Evolutionary conservation across 179 eudicot species (phyloP).

Genomic region (Carnegiea gigantea): DNA sequence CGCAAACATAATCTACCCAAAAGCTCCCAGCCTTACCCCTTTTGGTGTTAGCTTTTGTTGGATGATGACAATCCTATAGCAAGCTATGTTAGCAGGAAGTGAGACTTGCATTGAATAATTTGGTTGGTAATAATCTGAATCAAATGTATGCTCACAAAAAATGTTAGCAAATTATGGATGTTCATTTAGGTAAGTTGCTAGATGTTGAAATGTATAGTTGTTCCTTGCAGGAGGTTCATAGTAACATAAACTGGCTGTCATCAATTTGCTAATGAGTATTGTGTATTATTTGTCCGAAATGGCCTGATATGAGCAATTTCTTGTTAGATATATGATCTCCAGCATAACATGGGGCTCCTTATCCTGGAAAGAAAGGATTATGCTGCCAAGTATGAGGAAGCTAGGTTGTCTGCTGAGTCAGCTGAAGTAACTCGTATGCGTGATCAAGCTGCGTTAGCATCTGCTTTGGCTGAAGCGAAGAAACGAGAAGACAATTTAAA

Average conservation of each 20-base stretch:
- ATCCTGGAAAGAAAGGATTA: conserved; percentile 80
- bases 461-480: conserved; percentile 67
- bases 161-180: neutral
- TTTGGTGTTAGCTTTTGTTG: neutral
- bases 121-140: neutral
- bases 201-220: neutral
- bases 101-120: neutral
- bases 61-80: neutral
- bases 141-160: neutral
- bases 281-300: neutral
- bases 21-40: neutral
- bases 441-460: conserved; percentile 54
- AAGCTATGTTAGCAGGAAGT: neutral
- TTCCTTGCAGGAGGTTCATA: neutral
- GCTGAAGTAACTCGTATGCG: conserved; percentile 55
- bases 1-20: neutral
- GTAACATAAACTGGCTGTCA: neutral
- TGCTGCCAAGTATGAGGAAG: conserved; percentile 70
- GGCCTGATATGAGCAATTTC: conserved; percentile 20
- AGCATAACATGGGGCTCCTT: conserved; percentile 88
- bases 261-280: neutral
- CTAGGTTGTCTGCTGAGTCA: conserved; percentile 54
- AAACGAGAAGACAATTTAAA: conserved; percentile 77
- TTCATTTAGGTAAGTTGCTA: neutral
- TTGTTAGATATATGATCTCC: conserved; percentile 69